phyloP scores from a whole-genome alignment of 2,329 filamentous ascomycete species.

The Tympanopsis confertula region DNA sequence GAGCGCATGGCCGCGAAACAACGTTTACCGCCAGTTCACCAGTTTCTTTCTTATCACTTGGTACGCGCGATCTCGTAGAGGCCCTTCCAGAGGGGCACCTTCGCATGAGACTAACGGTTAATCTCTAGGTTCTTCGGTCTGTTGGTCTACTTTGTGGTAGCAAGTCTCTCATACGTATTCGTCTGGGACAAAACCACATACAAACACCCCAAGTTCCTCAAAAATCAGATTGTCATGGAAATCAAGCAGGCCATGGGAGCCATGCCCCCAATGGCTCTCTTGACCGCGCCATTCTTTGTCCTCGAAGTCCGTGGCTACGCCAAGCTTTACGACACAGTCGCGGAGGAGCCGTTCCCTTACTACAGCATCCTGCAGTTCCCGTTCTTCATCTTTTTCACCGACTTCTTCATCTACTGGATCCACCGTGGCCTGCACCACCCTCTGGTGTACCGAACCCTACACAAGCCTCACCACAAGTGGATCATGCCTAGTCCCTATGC shows the following conservation, averaged over 20 bases:
- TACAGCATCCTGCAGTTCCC: constrained; percentile 80
- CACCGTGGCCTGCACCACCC: constrained; percentile 78
- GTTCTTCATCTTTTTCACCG: constrained; percentile 77
- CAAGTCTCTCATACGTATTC: constrained; percentile 72
- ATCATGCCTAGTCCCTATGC: constrained; percentile 95
- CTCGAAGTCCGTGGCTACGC: constrained; percentile 73
- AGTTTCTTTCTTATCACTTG: constrained; percentile 78
- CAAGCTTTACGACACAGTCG: constrained; percentile 74
- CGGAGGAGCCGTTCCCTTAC: constrained; percentile 63
- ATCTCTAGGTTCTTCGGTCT: constrained; percentile 68
- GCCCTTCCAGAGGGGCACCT: constrained; percentile 2
- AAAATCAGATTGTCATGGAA: constrained; percentile 80
- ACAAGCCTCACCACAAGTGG: constrained; percentile 99
- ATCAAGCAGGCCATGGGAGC: constrained; percentile 68
- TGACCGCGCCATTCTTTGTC: constrained; percentile 74
- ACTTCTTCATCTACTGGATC: constrained; percentile 84
- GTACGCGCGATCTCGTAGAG: constrained; percentile 34
- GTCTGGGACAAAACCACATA: constrained; percentile 86
- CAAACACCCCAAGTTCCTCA: constrained; percentile 85
- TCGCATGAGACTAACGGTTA: constrained; percentile 3
- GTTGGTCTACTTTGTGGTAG: constrained; percentile 73
- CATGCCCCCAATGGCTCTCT: constrained; percentile 71
- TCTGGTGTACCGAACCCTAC: constrained; percentile 69
- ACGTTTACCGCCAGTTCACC: constrained; percentile 61
- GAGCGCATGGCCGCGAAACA: constrained; percentile 68